Conservation (phyloP, 1,139 yeast genomes). For the Magnusiomyces tetraspermus region DNA sequence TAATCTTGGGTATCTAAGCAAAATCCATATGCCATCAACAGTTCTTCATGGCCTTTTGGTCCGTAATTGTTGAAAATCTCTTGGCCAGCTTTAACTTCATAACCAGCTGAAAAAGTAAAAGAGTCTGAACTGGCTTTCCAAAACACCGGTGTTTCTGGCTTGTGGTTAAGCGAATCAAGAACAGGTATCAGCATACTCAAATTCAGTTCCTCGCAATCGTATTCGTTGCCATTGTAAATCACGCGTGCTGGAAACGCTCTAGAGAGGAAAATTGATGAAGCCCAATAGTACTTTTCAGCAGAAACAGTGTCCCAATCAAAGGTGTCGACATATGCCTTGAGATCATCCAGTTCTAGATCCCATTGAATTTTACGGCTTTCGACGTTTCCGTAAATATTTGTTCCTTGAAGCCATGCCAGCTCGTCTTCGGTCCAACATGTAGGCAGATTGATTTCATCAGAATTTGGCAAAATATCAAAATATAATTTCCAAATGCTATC, state of each 20-base stretch:
- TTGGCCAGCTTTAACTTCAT: constrained; percentile 28
- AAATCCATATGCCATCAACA: constrained; percentile 55
- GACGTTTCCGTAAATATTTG: constrained; percentile 41
- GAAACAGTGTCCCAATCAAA: constrained; percentile 8
- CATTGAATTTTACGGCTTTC: constrained; percentile 22
- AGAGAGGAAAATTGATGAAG: constrained; percentile 57
- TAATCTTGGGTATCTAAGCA: constrained; percentile 45
- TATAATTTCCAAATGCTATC: constrained; percentile 2
- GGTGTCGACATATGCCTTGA: constrained; percentile 12
- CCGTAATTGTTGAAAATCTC: constrained; percentile 79
- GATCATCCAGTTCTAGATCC: constrained; percentile 26
- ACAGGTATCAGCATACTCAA: constrained; percentile 69
- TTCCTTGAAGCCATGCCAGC: constrained; percentile 44
- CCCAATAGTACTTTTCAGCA: constrained; percentile 55
- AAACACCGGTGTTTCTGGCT: constrained; percentile 48
- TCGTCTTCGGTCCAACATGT: constrained; percentile 34
- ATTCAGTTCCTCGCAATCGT: constrained; percentile 33
- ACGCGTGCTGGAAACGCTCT: constrained; percentile 62
- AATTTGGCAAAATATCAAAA: constrained; percentile 9
- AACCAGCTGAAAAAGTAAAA: constrained; percentile 20
- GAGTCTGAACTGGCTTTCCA: constrained; percentile 42
- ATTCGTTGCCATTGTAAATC: constrained; percentile 28
- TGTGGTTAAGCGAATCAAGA: constrained; percentile 70
- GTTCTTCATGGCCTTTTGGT: constrained; percentile 72
- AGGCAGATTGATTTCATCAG: constrained; percentile 10